phyloP scores from a whole-genome alignment of 768 basidiomycete genomes.

The Leucocoprinus birnbaumii region DNA sequence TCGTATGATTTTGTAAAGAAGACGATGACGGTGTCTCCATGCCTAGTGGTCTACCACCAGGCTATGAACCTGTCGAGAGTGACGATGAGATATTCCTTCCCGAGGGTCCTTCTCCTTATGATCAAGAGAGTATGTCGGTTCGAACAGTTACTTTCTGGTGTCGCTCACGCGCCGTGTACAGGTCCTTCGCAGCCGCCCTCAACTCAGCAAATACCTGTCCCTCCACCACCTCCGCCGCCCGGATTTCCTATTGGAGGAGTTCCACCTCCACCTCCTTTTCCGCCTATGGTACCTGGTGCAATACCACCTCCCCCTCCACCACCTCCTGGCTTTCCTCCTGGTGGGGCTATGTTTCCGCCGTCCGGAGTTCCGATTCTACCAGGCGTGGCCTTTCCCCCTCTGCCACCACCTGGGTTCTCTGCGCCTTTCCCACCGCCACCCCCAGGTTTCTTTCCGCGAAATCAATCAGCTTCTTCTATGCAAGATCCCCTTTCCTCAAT shows the following conservation, averaged over 20 bases:
- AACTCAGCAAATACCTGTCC: constrained; percentile 23
- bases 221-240: constrained; percentile 24
- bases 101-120: constrained; percentile 68
- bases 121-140: constrained; percentile 16
- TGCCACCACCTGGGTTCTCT: background rate
- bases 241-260: constrained; percentile 23
- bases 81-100: constrained; percentile 93
- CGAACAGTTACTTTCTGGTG: background rate
- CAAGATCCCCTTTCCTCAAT: constrained; percentile 78
- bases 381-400: constrained; percentile 7
- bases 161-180: background rate
- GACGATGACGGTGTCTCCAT: constrained; percentile 57
- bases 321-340: constrained; percentile 13
- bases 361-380: constrained; percentile 3
- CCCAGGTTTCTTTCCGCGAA: constrained; percentile 50
- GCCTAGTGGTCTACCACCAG: constrained; percentile 65
- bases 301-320: constrained; percentile 11
- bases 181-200: constrained; percentile 25
- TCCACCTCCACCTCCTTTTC: constrained; percentile 23
- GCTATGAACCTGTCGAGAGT: constrained; percentile 44
- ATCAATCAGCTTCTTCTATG: constrained; percentile 49
- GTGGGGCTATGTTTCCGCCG: constrained; percentile 7
- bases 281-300: constrained; percentile 9
- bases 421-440: constrained; percentile 23
- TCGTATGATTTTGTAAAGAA: constrained; percentile 9